These are phyloP conservation scores for Mucor racemosus DNA, from an alignment of 371 early-diverging fungal genomes.

Conservation along the genomic window DNA sequence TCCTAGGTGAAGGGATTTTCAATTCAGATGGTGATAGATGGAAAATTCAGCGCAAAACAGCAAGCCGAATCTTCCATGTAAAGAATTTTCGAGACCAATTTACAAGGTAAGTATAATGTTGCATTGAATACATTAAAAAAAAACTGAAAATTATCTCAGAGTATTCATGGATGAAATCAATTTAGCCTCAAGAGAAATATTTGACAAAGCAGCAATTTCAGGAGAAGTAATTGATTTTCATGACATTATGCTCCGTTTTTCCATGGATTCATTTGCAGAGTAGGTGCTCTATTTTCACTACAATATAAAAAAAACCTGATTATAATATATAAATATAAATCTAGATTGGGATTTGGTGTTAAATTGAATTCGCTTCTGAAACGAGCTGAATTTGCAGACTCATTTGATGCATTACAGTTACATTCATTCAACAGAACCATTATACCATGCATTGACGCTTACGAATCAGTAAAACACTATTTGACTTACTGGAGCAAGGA, in stretches of 20 bases:
- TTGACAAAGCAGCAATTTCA: constrained; percentile 39
- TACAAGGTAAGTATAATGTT: constrained; percentile 32
- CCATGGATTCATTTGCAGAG: constrained; percentile 63
- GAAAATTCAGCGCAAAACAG: constrained; percentile 41
- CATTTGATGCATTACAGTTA: constrained; percentile 54
- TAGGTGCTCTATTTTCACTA: constrained; percentile 34
- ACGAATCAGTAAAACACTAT: background rate
- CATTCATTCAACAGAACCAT: constrained; percentile 13
- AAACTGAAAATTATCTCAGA: constrained; percentile 11
- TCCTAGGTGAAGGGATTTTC: constrained; percentile 57
- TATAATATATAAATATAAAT: too few relatives aligned
- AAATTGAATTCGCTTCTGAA: constrained; percentile 27
- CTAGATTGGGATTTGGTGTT: constrained; percentile 40
- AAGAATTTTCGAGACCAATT: constrained; percentile 56
- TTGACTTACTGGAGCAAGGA: constrained; percentile 5
- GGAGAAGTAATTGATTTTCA: constrained; percentile 48
- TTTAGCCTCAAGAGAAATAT: constrained; percentile 32
- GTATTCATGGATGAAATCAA: constrained; percentile 58
- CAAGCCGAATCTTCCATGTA: constrained; percentile 54
- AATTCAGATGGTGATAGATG: constrained; percentile 49
- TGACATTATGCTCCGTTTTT: constrained; percentile 54
- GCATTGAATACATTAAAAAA: too few relatives aligned
- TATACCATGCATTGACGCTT: constrained; percentile 28
- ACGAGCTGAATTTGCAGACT: constrained; percentile 46
- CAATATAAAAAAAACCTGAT: too few relatives aligned